Conservation (phyloP, 108 stramenopile species). For the Skeletonema marinoi region DNA sequence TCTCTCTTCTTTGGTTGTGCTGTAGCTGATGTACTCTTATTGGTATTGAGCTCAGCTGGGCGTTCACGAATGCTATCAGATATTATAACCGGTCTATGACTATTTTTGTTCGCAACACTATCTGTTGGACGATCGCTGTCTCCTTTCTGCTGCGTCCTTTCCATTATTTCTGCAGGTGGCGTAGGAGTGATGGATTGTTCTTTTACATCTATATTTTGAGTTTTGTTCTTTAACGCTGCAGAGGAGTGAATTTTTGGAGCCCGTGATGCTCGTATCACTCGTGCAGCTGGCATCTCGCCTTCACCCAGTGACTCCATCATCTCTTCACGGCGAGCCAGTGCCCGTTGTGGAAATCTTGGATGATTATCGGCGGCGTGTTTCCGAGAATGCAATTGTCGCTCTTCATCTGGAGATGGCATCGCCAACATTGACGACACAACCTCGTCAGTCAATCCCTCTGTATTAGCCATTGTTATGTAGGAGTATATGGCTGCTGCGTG, state of each 20-base stretch:
- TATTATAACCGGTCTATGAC: constrained; percentile 30
- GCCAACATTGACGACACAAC: constrained; percentile 60
- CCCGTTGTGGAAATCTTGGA: constrained; percentile 49
- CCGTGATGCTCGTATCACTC: constrained; percentile 59
- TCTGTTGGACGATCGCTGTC: not conserved
- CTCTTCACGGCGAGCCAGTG: constrained; percentile 37
- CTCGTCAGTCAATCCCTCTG: constrained; percentile 76
- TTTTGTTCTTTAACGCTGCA: constrained; percentile 19
- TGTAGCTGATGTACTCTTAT: constrained; percentile 1
- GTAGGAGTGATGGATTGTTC: constrained; percentile 4
- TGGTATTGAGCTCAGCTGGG: not conserved
- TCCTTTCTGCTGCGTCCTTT: not conserved
- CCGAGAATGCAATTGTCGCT: not conserved
- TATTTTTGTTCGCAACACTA: not conserved
- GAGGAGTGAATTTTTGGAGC: constrained; percentile 29
- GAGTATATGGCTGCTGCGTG: not conserved
- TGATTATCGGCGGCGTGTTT: not conserved
- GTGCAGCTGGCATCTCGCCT: constrained; percentile 70
- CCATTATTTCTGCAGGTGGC: not conserved
- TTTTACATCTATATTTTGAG: not conserved
- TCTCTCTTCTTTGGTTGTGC: constrained; percentile 17
- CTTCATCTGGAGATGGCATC: constrained; percentile 25
- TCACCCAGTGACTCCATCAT: constrained; percentile 61
- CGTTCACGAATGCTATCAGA: constrained; percentile 49
- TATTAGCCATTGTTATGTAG: constrained; percentile 69